Evolutionary conservation across 352 stramenopile genomes (phyloP), one percentile per base, ranked within the genome.

Genomic region (Plasmopara viticola): DNA sequence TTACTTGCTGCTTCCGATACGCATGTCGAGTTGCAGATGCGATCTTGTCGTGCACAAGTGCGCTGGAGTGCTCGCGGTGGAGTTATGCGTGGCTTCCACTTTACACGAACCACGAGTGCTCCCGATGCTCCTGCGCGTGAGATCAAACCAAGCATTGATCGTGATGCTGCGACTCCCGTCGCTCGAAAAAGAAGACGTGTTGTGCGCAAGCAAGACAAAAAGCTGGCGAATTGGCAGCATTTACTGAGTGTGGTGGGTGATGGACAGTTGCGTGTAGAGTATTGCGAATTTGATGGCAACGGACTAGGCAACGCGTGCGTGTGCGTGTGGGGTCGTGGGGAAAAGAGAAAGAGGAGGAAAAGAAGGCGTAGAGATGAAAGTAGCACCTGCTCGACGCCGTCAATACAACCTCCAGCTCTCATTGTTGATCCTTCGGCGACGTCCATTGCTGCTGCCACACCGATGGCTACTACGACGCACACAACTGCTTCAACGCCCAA

Each of bases 11-110:
- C 71, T 3, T 68, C 72, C 0, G 78, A 86, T 49, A 56, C 72
- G 6, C 78, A 83, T 47, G 78, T 90, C 2, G 78, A 88, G 53
- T 46, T 92, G 10, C 74, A 86, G 43, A 87, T 92, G 76, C 64
- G 53, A 31, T 76, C 62, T 0, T 41, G 56, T 29, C 53, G 42
- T 13, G 77, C 78, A 0, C 72, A 87, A 18, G 15, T 92, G 0
- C 45, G 60, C 9, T 92, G 81, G 81, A 72, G 54, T 2, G 77
- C 77, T 20, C 69, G 60, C 15, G 78, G 78, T 9, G 81, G 81
- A 8, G 54, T 87, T 5, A 59, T 92, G 28, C 68, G 75, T 39
- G 78, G 78, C 8, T 86, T 92, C 42, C 69, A 87, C 18, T 50
- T 92, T 25, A 82, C 62, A 17, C 61, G 79, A 34, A 65, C 54